Conservation (phyloP, 805 yeast genomes). For the Lachancea cidri region DNA sequence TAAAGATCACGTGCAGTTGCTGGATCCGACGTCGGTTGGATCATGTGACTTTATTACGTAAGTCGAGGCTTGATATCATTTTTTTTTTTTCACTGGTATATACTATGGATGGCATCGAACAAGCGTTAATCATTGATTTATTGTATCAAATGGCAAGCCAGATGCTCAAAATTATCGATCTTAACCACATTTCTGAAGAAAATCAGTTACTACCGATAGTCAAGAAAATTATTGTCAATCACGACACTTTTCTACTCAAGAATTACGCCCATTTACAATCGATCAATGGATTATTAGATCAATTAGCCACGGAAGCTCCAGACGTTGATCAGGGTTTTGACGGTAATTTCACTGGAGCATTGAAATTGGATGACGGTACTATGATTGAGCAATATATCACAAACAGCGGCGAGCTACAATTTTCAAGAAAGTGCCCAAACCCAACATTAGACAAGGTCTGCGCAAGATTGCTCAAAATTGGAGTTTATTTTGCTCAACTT, state of each 20-base stretch:
- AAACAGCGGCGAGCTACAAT: conserved; percentile 14
- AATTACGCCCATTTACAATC: conserved; percentile 27
- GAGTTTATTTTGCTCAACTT: conserved; percentile 18
- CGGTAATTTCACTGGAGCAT: conserved; percentile 25
- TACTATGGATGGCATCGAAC: too few species aligned
- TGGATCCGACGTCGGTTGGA: background rate
- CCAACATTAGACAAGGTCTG: conserved; percentile 14
- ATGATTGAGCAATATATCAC: conserved; percentile 26
- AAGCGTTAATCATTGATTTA: too few species aligned
- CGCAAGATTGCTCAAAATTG: conserved; percentile 20
- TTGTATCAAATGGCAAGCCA: too few species aligned
- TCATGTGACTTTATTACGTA: background rate
- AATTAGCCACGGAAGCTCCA: conserved; percentile 10
- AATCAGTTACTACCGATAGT: conserved; percentile 21
- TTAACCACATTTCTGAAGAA: conserved; percentile 23
- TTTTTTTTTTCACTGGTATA: too few species aligned
- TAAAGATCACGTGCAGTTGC: background rate
- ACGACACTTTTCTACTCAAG: conserved; percentile 27
- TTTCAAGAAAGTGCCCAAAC: conserved; percentile 16
- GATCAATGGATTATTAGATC: conserved; percentile 13
- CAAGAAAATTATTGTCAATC: conserved; percentile 15
- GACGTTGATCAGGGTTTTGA: conserved; percentile 21
- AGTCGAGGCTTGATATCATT: background rate
- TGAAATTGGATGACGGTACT: conserved; percentile 12
- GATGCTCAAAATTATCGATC: conserved; percentile 18